phyloP scores from a whole-genome alignment of 352 stramenopile genomes.

The Aphanomyces euteiches region DNA sequence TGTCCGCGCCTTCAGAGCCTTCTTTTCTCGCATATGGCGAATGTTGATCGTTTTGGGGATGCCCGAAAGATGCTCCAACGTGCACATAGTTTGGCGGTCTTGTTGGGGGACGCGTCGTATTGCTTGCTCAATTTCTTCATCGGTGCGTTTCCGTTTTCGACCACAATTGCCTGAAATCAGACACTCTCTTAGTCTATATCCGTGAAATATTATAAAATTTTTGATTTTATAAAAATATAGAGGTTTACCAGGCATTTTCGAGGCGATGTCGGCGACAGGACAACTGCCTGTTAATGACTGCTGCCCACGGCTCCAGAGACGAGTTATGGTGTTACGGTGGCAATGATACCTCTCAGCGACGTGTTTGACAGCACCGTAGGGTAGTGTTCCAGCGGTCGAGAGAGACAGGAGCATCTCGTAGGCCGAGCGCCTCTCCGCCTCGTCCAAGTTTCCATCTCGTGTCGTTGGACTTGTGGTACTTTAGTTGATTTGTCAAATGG shows the following conservation, averaged over 20 bases:
- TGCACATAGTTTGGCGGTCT: neutral
- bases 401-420: neutral
- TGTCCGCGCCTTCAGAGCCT: neutral
- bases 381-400: neutral
- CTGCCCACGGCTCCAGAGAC: neutral
- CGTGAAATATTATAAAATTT: neutral
- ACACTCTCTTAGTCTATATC: neutral
- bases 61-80: neutral
- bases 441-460: neutral
- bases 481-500: neutral
- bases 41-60: neutral
- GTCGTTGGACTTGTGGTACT: neutral
- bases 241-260: neutral
- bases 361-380: neutral
- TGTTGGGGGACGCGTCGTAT: neutral
- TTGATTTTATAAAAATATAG: slow-evolving; percentile 1
- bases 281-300: neutral
- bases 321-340: neutral
- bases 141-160: neutral
- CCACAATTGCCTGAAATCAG: neutral
- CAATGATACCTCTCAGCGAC: neutral
- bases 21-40: neutral
- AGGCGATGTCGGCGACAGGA: neutral
- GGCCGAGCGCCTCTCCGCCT: neutral
- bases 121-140: neutral